Evolutionary conservation across 2,329 filamentous ascomycete genomes (phyloP).

Genomic region (Truncatella angustata): DNA sequence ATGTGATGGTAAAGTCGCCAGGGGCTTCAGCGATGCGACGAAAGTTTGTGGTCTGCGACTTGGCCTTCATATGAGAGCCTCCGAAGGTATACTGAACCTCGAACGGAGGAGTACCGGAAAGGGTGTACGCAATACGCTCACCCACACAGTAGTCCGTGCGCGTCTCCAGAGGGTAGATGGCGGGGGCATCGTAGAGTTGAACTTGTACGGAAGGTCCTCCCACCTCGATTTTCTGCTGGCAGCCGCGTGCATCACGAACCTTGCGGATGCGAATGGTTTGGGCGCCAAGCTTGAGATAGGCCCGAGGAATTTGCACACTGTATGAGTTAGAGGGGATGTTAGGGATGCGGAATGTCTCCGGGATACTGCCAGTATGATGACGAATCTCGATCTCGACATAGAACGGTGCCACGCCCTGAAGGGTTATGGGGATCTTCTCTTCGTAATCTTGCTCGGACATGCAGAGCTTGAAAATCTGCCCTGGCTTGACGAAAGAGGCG

Average conservation of each 20-base stretch:
- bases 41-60: constrained; percentile 78
- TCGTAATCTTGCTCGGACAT: constrained; percentile 78
- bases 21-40: constrained; percentile 89
- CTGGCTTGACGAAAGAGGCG: constrained; percentile 79
- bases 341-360: constrained; percentile 78
- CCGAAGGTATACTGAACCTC: constrained; percentile 91
- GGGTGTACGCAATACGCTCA: constrained; percentile 87
- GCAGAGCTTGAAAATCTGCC: constrained; percentile 94
- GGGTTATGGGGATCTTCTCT: constrained; percentile 81
- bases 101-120: constrained; percentile 89
- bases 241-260: constrained; percentile 83
- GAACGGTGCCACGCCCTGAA: constrained; percentile 85
- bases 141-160: constrained; percentile 91
- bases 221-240: constrained; percentile 72
- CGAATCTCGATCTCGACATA: constrained; percentile 89
- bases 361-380: constrained; percentile 76
- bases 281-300: constrained; percentile 81
- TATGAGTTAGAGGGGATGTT: constrained; percentile 74
- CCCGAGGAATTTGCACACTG: constrained; percentile 79
- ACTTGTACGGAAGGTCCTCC: constrained; percentile 80
- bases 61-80: constrained; percentile 73
- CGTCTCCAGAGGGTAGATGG: constrained; percentile 83
- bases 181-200: constrained; percentile 88
- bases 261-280: constrained; percentile 87
- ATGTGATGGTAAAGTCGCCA: constrained; percentile 84